Percentiles rank a stretch among this genome's conserved stretches.
phyloP scores from a whole-genome alignment of 805 yeast species.

The Allodekkera sacchari region DNA sequence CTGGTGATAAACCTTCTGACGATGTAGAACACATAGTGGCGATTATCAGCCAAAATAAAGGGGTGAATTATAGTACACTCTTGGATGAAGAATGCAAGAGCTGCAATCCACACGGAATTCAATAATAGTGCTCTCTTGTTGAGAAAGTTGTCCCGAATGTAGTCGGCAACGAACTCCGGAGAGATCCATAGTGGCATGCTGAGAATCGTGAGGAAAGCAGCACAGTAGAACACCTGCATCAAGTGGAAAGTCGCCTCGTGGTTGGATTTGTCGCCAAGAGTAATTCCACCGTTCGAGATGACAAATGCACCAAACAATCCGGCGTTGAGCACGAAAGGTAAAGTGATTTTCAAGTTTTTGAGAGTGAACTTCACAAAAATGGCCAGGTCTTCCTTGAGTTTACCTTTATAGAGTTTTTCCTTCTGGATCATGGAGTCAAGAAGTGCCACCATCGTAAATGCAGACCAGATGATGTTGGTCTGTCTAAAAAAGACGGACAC shows the following conservation, averaged over 20 bases:
- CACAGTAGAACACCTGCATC: constrained; percentile 77
- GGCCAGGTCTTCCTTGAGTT: constrained; percentile 16
- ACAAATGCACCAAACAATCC: constrained; percentile 50
- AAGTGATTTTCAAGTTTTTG: constrained; percentile 18
- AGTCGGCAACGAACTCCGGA: constrained; percentile 28
- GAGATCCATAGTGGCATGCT: constrained; percentile 72
- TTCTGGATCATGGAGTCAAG: constrained; percentile 42
- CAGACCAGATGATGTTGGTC: constrained; percentile 85
- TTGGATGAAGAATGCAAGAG: constrained; percentile 40
- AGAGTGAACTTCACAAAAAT: constrained; percentile 24
- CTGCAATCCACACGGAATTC: constrained; percentile 15
- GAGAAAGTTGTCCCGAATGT: constrained; percentile 27
- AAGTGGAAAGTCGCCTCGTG: constrained; percentile 66
- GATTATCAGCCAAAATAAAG: constrained; percentile 84
- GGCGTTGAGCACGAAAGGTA: constrained; percentile 50
- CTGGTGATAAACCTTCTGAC: constrained; percentile 58
- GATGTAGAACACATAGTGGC: constrained; percentile 87
- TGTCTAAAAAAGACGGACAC: constrained; percentile 74
- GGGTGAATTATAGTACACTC: constrained; percentile 77
- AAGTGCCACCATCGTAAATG: constrained; percentile 45
- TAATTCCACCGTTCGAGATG: constrained; percentile 67
- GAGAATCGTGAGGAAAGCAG: constrained; percentile 52
- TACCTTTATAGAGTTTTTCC: constrained; percentile 22
- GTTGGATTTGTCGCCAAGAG: constrained; percentile 87
- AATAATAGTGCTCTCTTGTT: constrained; percentile 10